Evolutionary conservation across 2,329 filamentous ascomycete species (phyloP), one percentile per base, ranked within the genome.

Genomic region (Aspergillus puulaauensis): DNA sequence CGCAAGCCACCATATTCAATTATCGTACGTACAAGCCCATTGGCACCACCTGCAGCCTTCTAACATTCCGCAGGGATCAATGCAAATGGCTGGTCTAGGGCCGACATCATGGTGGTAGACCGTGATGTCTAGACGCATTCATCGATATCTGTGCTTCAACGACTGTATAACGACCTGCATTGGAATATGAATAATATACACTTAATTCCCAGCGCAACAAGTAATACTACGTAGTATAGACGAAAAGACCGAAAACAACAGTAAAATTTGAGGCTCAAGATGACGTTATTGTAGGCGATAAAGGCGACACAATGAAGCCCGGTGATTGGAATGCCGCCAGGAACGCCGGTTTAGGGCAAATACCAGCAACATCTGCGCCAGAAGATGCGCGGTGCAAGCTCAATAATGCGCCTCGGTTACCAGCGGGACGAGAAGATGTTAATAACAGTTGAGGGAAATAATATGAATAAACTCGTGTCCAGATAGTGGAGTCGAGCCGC

Each of bases 1-100:
- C 85, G 86, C 65, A 83, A 82, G 60, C 86, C 90, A 5, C 75
- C 77, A 6, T 80, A 79, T 62, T 77, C 76, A 2, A 78, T 80
- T 52, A 75, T 76, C 52, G 77, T 79, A 69, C 24, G 68, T 64
- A 44, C 21, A 24, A 3, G 17, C 9, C 17, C 8, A 35, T 12
- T n/a, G 3, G 4, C 7, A 8, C 21, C 39, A 6, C 17, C 15
- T 46, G 8, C 17, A 23, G 35, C 11, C 39, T 51, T 19, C 64
- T 65, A 61, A 63, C 60, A 9, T 14, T 23, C 43, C 58, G 27
- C 55, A 79, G 77, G 77, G 75, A 43, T 79, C 77, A 15, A 80
- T 80, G 76, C 73, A 75, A 57, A 76, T 78, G 70, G 73, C 73
- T 23, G 78, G 78, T 37, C 64, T 79, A 45, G 78, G 78, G 9